phyloP scores from a whole-genome alignment of 2,329 filamentous ascomycete genomes.

The Colletotrichum liriopes region DNA sequence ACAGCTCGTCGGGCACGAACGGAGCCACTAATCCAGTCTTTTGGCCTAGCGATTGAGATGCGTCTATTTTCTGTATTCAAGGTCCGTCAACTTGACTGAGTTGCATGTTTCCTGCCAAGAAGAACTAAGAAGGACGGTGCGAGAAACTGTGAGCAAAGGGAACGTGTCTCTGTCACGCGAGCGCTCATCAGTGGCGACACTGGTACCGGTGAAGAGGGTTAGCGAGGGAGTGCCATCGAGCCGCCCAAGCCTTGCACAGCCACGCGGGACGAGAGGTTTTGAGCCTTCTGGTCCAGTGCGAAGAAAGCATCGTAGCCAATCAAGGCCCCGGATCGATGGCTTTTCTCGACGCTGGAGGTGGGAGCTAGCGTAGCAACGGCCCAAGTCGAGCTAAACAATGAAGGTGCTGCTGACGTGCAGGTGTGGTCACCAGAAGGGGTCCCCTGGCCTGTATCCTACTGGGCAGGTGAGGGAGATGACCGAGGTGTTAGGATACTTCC shows the following conservation, averaged over 20 bases:
- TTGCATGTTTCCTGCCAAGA: constrained; percentile 16
- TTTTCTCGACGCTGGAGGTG: constrained; percentile 4
- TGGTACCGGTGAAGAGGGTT: background rate
- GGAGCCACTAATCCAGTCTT: background rate
- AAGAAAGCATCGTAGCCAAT: constrained; percentile 22
- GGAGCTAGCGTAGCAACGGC: constrained; percentile 17
- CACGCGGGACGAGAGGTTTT: constrained; percentile 28
- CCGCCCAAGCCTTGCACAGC: constrained; percentile 37
- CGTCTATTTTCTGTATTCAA: background rate
- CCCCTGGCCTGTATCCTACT: background rate
- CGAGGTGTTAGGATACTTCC: constrained; percentile 1
- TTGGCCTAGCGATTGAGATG: background rate
- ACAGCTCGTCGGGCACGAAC: constrained; percentile 4
- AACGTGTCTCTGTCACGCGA: constrained; percentile 29
- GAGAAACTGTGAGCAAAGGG: constrained; percentile 4
- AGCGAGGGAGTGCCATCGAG: background rate
- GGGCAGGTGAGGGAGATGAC: background rate
- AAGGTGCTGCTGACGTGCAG: constrained; percentile 23
- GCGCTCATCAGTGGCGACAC: constrained; percentile 29
- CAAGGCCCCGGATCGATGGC: constrained; percentile 6
- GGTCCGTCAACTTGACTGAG: background rate
- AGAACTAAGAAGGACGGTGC: constrained; percentile 7
- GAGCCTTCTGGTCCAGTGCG: constrained; percentile 11
- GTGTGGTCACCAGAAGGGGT: constrained; percentile 7
- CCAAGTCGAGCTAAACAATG: constrained; percentile 22